phyloP scores from a whole-genome alignment of 495 filamentous ascomycete genomes.

The Evansstolkia leycettana region DNA sequence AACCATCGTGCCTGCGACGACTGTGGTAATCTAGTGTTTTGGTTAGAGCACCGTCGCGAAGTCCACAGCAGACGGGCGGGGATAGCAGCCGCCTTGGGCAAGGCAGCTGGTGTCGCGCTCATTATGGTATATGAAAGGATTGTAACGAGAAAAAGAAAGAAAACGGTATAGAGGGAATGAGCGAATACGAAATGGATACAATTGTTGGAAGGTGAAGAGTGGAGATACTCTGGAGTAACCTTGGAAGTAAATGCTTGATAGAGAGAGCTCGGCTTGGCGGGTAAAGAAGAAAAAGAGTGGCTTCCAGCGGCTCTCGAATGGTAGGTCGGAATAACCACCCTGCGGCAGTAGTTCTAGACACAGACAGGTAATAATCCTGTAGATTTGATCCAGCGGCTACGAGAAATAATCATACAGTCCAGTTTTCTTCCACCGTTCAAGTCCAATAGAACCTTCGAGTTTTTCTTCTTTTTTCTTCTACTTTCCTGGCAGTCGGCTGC shows the following conservation, averaged over 20 bases:
- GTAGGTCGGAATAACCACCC: no score
- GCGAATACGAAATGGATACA: neutral
- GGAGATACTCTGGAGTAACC: neutral
- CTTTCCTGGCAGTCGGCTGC: no score
- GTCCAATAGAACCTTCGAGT: no score
- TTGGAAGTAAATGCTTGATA: neutral
- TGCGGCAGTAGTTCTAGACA: no score
- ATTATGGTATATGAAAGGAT: constrained; percentile 7
- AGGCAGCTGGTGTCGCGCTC: constrained; percentile 27
- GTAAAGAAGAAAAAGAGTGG: neutral
- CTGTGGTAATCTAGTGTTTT: constrained; percentile 13
- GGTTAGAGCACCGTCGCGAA: constrained; percentile 25
- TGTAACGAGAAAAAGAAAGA: constrained; percentile 2
- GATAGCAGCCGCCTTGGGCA: constrained; percentile 35
- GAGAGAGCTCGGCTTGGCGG: neutral
- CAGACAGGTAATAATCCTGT: no score
- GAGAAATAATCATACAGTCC: no score
- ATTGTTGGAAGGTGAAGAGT: constrained; percentile 6
- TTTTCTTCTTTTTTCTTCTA: no score
- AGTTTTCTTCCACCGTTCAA: no score
- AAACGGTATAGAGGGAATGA: neutral
- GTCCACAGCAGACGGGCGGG: constrained; percentile 31
- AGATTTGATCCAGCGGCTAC: no score
- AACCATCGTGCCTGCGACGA: constrained; percentile 16
- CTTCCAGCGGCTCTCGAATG: neutral